A percentile compares a stretch with the other conserved stretches of the same genome.
phyloP scores from a whole-genome alignment of 116 monocot species.

The Dioscorea cayenensis region DNA sequence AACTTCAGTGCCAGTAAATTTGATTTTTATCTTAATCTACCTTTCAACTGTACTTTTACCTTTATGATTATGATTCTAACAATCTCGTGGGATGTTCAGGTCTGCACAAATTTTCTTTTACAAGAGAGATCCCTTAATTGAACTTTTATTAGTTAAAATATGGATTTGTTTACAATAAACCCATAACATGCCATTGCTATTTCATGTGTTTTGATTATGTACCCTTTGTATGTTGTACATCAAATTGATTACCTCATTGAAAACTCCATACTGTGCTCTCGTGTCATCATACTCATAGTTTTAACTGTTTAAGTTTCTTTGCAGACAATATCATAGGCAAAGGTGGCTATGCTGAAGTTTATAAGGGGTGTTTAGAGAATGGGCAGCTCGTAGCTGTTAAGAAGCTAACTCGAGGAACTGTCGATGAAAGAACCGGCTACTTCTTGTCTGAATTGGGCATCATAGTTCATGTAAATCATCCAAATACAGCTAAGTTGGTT shows the following conservation, averaged over 20 bases:
- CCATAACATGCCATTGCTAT: too few relatives aligned
- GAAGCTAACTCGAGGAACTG: constrained; percentile 10
- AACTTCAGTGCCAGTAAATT: constrained; percentile 49
- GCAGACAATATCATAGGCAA: constrained; percentile 17
- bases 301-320: neutral
- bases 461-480: constrained; percentile 16
- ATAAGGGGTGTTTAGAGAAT: constrained; percentile 9
- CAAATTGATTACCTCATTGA: neutral
- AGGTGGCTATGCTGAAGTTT: constrained; percentile 23
- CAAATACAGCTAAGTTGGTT: constrained; percentile 10
- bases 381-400: constrained; percentile 11
- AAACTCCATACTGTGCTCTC: neutral
- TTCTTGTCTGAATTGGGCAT: constrained; percentile 17
- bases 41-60: too few relatives aligned
- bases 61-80: too few relatives aligned
- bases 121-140: too few relatives aligned
- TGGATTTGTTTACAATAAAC: too few relatives aligned
- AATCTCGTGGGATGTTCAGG: too few relatives aligned
- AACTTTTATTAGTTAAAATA: too few relatives aligned
- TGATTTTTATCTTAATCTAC: too few relatives aligned
- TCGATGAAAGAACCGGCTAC: constrained; percentile 8
- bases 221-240: neutral
- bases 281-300: neutral
- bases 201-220: too few relatives aligned
- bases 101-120: too few relatives aligned